Evolutionary conservation across 345 rosid species (phyloP).

Genomic region (Populus alba): DNA sequence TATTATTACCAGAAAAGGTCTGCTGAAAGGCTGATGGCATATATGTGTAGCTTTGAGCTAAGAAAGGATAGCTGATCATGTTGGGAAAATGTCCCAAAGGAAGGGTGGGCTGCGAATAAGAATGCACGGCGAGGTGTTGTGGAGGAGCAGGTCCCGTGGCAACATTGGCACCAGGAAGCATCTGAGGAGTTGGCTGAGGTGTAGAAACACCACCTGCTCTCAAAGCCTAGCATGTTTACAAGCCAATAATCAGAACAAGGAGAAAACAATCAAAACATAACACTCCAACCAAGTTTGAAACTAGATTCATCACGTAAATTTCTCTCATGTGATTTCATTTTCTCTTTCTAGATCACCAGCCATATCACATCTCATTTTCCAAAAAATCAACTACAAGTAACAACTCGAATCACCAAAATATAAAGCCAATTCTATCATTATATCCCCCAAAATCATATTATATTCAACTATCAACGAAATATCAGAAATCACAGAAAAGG

Average conservation of each 20-base stretch:
- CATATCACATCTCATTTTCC: background rate
- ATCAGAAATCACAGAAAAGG: background rate
- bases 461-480: background rate
- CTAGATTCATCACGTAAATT: background rate
- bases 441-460: background rate
- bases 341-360: background rate
- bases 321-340: background rate
- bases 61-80: slow-evolving; percentile 80
- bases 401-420: background rate
- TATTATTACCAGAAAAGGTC: slow-evolving; percentile 67
- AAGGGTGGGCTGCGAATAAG: slow-evolving; percentile 82
- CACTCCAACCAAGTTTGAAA: background rate
- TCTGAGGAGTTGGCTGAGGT: slow-evolving; percentile 67
- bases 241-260: slow-evolving; percentile 16
- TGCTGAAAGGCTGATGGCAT: slow-evolving; percentile 96
- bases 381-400: background rate
- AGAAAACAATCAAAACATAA: background rate
- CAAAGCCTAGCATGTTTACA: slow-evolving; percentile 44
- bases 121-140: slow-evolving; percentile 86
- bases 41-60: slow-evolving; percentile 89
- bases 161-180: slow-evolving; percentile 50
- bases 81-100: slow-evolving; percentile 81
- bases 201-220: slow-evolving; percentile 61
- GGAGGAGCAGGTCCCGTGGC: slow-evolving; percentile 81
- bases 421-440: background rate